Percentiles rank a stretch among this genome's conserved stretches.
Conservation (phyloP, 2,329 filamentous ascomycete genomes). For the Epichloe sylvatica region DNA sequence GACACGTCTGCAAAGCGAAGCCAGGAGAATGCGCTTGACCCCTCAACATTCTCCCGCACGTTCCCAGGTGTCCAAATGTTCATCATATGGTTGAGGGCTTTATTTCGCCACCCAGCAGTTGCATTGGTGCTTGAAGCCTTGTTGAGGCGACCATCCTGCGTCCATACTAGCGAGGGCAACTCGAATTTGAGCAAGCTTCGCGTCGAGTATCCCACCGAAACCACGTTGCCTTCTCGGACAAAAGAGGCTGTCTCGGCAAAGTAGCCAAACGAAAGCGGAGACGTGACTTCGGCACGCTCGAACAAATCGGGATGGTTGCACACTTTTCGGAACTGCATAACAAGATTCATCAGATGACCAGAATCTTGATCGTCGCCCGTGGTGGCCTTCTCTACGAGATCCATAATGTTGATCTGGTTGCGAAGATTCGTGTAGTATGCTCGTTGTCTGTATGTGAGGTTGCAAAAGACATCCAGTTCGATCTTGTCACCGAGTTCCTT, state of each 20-base stretch:
- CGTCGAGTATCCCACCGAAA: slow-evolving; percentile 76
- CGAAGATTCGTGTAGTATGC: slow-evolving; percentile 85
- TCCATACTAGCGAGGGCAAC: slow-evolving; percentile 69
- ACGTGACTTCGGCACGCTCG: slow-evolving; percentile 81
- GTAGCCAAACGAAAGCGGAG: slow-evolving; percentile 67
- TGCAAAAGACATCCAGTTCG: slow-evolving; percentile 88
- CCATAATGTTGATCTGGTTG: slow-evolving; percentile 97
- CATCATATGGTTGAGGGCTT: slow-evolving; percentile 67
- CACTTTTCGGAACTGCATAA: slow-evolving; percentile 99
- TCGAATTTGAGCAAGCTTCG: slow-evolving; percentile 75
- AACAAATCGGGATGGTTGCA: slow-evolving; percentile 98
- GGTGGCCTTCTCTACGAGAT: slow-evolving; percentile 93
- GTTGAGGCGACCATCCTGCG: slow-evolving; percentile 63
- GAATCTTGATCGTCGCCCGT: slow-evolving; percentile 89
- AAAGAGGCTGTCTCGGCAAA: slow-evolving; percentile 96
- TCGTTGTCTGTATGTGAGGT: slow-evolving; percentile 89
- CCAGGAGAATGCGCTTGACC: slow-evolving; percentile 67
- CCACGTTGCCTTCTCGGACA: slow-evolving; percentile 68
- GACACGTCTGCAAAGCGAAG: slow-evolving; percentile 74
- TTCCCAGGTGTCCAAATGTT: slow-evolving; percentile 82
- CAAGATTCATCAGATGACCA: slow-evolving; percentile 93
- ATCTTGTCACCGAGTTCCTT: slow-evolving; percentile 99
- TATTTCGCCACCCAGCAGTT: slow-evolving; percentile 65
- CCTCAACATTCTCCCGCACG: slow-evolving; percentile 47
- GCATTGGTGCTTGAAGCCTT: slow-evolving; percentile 59